Percentiles rank a stretch among this genome's conserved stretches.
Evolutionary conservation across 306 rosid genomes (phyloP).

Genomic region (Hylodesmum podocarpum): DNA sequence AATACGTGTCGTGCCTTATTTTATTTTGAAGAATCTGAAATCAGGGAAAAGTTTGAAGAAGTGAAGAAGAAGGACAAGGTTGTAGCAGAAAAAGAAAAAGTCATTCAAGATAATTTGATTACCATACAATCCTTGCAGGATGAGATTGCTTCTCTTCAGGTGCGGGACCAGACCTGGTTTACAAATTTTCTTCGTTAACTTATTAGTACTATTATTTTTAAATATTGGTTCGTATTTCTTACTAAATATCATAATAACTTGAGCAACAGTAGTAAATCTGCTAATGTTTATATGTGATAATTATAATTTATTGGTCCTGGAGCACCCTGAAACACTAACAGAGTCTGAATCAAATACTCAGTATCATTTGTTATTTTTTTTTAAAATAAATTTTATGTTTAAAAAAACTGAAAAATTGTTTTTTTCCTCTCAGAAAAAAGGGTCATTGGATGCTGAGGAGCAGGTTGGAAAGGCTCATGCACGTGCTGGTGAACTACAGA

Average conservation of each 20-base stretch:
- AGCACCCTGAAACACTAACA: constrained; percentile 2
- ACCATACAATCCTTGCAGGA: constrained; percentile 56
- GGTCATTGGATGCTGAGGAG: constrained; percentile 57
- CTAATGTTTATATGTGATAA: not conserved
- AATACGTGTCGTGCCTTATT: constrained; percentile 17
- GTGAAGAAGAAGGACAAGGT: constrained; percentile 58
- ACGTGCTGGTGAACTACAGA: constrained; percentile 79
- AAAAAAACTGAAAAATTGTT: not conserved
- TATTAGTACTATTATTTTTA: not conserved
- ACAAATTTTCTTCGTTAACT: not conserved
- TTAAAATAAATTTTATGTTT: not conserved
- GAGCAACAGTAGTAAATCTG: not conserved
- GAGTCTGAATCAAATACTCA: not conserved
- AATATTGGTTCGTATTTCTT: not conserved
- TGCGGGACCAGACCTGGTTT: constrained; percentile 17
- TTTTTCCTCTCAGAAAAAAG: constrained; percentile 58
- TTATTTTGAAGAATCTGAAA: constrained; percentile 55
- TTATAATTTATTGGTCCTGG: not conserved
- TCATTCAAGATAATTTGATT: constrained; percentile 47
- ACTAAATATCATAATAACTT: not conserved
- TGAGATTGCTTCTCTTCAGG: constrained; percentile 82
- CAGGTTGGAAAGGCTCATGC: constrained; percentile 83
- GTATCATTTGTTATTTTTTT: not conserved
- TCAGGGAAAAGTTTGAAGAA: constrained; percentile 54
- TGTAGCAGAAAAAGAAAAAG: constrained; percentile 61